phyloP scores from a whole-genome alignment of 2,329 filamentous ascomycete species.

The Paramyrothecium roridum region DNA sequence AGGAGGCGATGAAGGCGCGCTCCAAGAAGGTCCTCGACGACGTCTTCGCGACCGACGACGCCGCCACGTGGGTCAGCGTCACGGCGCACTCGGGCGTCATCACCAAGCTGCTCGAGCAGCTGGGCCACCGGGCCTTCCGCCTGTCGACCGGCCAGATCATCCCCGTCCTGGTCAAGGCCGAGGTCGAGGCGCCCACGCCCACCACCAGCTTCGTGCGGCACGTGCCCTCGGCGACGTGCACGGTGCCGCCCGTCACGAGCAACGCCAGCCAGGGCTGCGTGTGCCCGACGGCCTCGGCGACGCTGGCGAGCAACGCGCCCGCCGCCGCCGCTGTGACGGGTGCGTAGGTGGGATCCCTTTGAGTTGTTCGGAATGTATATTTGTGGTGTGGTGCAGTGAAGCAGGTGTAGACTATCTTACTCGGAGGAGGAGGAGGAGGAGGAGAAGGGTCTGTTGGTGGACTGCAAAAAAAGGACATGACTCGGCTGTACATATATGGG shows the following conservation, averaged over 20 bases:
- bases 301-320: not conserved
- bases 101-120: slow-evolving; percentile 44
- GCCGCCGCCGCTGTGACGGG: not conserved
- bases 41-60: slow-evolving; percentile 47
- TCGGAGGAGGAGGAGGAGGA: too few relatives aligned
- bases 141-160: slow-evolving; percentile 67
- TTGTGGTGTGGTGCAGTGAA: not conserved
- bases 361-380: not conserved
- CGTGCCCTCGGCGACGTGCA: slow-evolving; percentile 1
- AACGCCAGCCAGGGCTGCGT: not conserved
- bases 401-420: too few relatives aligned
- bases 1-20: slow-evolving; percentile 44
- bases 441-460: too few relatives aligned
- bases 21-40: slow-evolving; percentile 51
- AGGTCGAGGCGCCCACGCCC: slow-evolving; percentile 31
- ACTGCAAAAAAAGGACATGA: too few relatives aligned
- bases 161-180: slow-evolving; percentile 62
- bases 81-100: slow-evolving; percentile 61
- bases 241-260: slow-evolving; percentile 1
- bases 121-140: slow-evolving; percentile 59
- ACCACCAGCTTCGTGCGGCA: slow-evolving; percentile 17
- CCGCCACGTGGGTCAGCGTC: slow-evolving; percentile 54
- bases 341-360: not conserved
- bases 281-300: slow-evolving; percentile 1
- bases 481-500: too few relatives aligned